A percentile compares a stretch with the other conserved stretches of the same genome.
Evolutionary conservation across 345 rosid species (phyloP).

Genomic region (Arabidopsis suecica): DNA sequence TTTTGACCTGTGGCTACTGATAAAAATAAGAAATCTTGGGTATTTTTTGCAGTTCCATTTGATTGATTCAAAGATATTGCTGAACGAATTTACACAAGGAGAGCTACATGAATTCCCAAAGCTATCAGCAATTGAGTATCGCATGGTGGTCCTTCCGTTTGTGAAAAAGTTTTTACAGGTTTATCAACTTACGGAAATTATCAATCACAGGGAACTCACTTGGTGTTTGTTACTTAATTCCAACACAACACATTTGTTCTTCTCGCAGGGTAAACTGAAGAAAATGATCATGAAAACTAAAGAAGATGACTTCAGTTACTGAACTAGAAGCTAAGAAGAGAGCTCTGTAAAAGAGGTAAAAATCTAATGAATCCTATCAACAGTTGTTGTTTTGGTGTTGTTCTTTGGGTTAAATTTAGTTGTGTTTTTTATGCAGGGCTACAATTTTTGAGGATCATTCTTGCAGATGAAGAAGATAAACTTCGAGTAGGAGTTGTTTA

Average conservation of each 20-base stretch:
- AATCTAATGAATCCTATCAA: not conserved
- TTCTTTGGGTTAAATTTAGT: not conserved
- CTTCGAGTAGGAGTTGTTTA: not conserved
- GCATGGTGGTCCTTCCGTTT: not conserved
- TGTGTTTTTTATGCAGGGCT: not conserved
- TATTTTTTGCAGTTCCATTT: not conserved
- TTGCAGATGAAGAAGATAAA: not conserved
- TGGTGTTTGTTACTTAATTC: not conserved
- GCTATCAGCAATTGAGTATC: not conserved
- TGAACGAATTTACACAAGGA: not conserved
- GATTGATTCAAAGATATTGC: not conserved
- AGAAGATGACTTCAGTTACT: not conserved
- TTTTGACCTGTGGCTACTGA: not conserved
- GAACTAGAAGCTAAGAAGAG: not conserved
- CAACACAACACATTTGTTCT: not conserved
- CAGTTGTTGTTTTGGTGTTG: not conserved
- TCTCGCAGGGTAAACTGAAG: not conserved
- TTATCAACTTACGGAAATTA: not conserved
- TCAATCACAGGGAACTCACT: not conserved
- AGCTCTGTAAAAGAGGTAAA: not conserved
- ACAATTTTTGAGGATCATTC: not conserved
- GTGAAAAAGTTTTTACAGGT: constrained; percentile 4
- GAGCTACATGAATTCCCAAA: not conserved
- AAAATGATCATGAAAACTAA: not conserved
- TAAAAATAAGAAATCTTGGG: not conserved